Evolutionary conservation across 805 yeast species (phyloP), one percentile per base, ranked within the genome.

Genomic region (Candida jianshihensis): DNA sequence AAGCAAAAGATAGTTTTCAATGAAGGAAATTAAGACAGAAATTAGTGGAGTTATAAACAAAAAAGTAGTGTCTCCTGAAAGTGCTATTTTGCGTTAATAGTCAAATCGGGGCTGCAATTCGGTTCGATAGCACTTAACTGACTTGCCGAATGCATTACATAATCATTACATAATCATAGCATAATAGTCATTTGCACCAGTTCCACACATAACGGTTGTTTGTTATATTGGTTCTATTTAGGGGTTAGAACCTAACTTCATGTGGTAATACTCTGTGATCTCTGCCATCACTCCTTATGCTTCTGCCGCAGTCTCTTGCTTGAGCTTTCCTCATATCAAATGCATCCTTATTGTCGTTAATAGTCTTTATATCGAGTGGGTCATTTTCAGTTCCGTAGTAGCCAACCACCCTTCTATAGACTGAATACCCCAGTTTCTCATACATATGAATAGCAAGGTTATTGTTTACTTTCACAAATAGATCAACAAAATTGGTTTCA

Each of bases 381-480:
- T 59, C 54, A n/a, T 75, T 72, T 38, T 65, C 64, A 3, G 61
- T 63, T 5, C 88, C 86, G 56, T 92, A 92, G 54, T 92, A 92
- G 0, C 90, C 90, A 11, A 87, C 75, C 5, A 92, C 97, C 35
- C 98, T 61, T 57, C 98, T 63, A 54, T 70, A 92, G 0, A 88
- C 85, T 9, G 78, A 68, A 53, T 89, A 92, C 0, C 96, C 97
- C 37, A 92, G 57, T 47, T 83, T 81, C 53, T 86, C 90, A 56
- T 92, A 92, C 51, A 92, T 61, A 34, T 75, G 78, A 2, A 87
- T 73, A 0, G 96, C 98, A 37, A 88, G 63, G 5, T 57, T 56
- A 54, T 92, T 92, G 27, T 88, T 82, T 26, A 92, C 87, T 48
- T 88, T 81, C 29, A 92, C 98, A 59, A 88, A 92, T 31, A 92